These are phyloP conservation scores for Fragaria iinumae DNA, from an alignment of 306 rosid genomes.

Conservation along the genomic window DNA sequence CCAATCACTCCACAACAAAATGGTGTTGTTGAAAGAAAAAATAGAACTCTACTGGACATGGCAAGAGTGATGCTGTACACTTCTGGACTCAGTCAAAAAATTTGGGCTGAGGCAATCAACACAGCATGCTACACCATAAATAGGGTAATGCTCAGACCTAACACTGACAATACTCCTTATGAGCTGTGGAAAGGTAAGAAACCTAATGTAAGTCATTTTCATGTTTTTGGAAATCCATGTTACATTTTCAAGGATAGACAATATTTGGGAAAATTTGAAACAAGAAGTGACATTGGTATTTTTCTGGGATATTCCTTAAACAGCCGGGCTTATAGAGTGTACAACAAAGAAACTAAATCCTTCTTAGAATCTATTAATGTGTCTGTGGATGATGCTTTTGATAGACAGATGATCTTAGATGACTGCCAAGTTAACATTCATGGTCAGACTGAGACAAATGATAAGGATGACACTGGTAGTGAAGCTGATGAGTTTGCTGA, in stretches of 20 bases:
- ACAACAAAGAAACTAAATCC: neutral
- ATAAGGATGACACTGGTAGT: rapidly evolving
- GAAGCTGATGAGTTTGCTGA: no score
- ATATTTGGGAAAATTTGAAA: neutral
- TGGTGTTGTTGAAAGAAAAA: neutral
- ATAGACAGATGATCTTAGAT: neutral
- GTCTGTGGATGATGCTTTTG: neutral
- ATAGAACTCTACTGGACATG: neutral
- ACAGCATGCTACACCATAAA: neutral
- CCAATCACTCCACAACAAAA: neutral
- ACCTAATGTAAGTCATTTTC: neutral
- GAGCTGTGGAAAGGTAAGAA: neutral
- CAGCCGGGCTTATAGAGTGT: neutral
- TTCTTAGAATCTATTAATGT: neutral
- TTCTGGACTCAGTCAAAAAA: rapidly evolving
- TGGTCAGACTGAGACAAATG: no score
- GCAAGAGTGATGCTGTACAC: neutral
- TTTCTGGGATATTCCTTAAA: neutral
- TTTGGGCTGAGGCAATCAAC: neutral
- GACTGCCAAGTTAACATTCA: no score
- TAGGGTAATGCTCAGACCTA: neutral
- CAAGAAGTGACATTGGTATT: neutral
- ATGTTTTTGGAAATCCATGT: neutral
- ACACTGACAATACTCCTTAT: neutral
- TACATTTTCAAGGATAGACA: neutral